A percentile compares a stretch with the other conserved stretches of the same genome.
Conservation (phyloP, 2,329 filamentous ascomycete genomes). For the Annulohypoxylon truncatum region DNA sequence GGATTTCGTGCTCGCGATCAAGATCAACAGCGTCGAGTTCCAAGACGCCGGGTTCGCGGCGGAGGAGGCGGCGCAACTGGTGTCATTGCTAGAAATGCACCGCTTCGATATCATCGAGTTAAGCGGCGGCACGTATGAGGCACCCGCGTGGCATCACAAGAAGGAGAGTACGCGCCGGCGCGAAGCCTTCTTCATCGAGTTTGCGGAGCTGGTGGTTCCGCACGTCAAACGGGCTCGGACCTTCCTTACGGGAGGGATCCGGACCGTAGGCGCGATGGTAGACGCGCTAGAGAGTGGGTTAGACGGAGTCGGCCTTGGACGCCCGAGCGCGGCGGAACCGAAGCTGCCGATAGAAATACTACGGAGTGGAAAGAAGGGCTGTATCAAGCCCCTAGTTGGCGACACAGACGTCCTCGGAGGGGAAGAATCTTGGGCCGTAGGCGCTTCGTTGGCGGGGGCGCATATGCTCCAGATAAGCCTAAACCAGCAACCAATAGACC, state of each 20-base stretch:
- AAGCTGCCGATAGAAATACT: constrained; percentile 31
- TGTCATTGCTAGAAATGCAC: constrained; percentile 63
- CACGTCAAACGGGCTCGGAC: constrained; percentile 58
- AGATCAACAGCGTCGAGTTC: constrained; percentile 68
- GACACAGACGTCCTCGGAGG: constrained; percentile 32
- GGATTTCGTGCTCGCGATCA: constrained; percentile 63
- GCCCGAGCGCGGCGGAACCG: constrained; percentile 37
- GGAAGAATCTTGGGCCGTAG: constrained; percentile 28
- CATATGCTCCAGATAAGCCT: constrained; percentile 39
- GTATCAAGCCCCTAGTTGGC: constrained; percentile 34
- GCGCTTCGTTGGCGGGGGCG: constrained; percentile 33
- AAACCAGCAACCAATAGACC: constrained; percentile 33
- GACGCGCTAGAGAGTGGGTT: constrained; percentile 57
- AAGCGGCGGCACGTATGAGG: constrained; percentile 70
- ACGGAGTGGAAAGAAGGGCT: constrained; percentile 17
- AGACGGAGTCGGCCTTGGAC: constrained; percentile 56
- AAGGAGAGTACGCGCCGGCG: constrained; percentile 61
- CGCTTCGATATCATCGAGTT: constrained; percentile 75
- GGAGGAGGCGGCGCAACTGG: constrained; percentile 52
- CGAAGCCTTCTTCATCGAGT: constrained; percentile 77
- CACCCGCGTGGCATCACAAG: constrained; percentile 57
- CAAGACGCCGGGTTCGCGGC: constrained; percentile 51
- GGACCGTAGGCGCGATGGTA: constrained; percentile 62
- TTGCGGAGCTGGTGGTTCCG: constrained; percentile 61
- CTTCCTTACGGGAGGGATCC: constrained; percentile 72